Evolutionary conservation across 176 grass and related monocot species (phyloP), one percentile per base, ranked within the genome.

Genomic region (Triticum urartu): DNA sequence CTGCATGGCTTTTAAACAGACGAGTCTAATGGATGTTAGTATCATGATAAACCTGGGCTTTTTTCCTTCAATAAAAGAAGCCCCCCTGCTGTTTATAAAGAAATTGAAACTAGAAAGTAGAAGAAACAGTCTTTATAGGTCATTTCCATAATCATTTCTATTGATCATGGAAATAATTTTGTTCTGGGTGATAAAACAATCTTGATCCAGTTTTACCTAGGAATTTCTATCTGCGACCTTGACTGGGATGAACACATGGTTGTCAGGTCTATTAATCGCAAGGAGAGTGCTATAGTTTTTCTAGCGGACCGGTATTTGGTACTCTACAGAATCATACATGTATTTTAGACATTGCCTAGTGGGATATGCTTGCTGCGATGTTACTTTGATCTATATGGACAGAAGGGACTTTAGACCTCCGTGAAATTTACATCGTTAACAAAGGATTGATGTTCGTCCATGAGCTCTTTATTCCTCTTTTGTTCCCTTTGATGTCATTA

Each of bases 91-190:
- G 2, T 18, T 79, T 20, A 18, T 17, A 25, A 67, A 60, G 67
- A 50, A 80, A 62, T 45, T 63, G 56, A 71, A 75, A 72, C 21
- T 60, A 71, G 22, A 72, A 72, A 34, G 25, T 76, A 32, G 73
- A 52, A 45, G 56, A 63, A 84, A n/a, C 68, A 50, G 36, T 38
- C 87, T 13, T 74, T 84, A 18, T 62, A 88, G 48, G 76, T 75
- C 69, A 76, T 68, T 67, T 32, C 22, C n/a, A 20, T 13, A 47
- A 68, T 81, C 40, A 40, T 84, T 75, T 84, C 5, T 75, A 36
- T 50, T 79, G 36, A n/a, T 48, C 21, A 26, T 69, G n/a, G 9
- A 80, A 75, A 63, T 80, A 77, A 11, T 77, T 30, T 76, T 85
- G 21, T 77, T 87, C 40, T 20, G 7, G 24, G 34, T 9, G 60